Evolutionary conservation across 768 basidiomycete genomes (phyloP), one percentile per base, ranked within the genome.

Genomic region (Collybia mongolica): DNA sequence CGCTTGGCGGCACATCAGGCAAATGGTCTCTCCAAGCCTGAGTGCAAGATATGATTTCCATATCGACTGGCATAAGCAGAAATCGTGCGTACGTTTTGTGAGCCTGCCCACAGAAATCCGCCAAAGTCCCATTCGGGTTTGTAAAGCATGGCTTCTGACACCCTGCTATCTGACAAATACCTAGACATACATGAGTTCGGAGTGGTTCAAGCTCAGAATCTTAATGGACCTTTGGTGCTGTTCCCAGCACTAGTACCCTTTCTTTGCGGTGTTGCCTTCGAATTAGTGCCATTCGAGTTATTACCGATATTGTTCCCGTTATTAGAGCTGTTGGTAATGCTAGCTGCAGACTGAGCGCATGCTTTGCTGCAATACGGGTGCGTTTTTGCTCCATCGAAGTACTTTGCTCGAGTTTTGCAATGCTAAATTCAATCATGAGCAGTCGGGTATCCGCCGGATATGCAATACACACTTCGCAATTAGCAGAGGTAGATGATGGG

Each of bases 321-420:
- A 32, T 5, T 42, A 28, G 20, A 45, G 38, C 20, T 48, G 15
- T 8, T 24, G 47, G 11, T 41, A 2, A 22, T 39, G 36, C 45
- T 51, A 54, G 3, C 44, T 39, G n/a, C 18, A 35, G 26, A 35
- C 52, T 6, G 37, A 5, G 83, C 82, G 56, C 84, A 86, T 8
- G 80, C 74, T 58, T 81, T 86, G 59, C 82, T 68, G 57, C 84
- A 86, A 61, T 75, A 87, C 12, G 81, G 75, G 64, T 86, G 84
- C 1, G 73, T 77, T 45, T 74, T 76, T 7, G 72, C 75, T 14
- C 81, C 80, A 57, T 86, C 84, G 17, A 69, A 71, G 55, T 79
- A 76, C 56, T 83, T 86, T 36, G 84, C 82, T 36, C 81, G 75
- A 52, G 72, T 72, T 51, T 78, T 77, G 64, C 84, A 86, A 53